These are phyloP conservation scores for Rhytidhysteron rufulum DNA, from an alignment of 2,329 filamentous ascomycete species.

Conservation along the genomic window DNA sequence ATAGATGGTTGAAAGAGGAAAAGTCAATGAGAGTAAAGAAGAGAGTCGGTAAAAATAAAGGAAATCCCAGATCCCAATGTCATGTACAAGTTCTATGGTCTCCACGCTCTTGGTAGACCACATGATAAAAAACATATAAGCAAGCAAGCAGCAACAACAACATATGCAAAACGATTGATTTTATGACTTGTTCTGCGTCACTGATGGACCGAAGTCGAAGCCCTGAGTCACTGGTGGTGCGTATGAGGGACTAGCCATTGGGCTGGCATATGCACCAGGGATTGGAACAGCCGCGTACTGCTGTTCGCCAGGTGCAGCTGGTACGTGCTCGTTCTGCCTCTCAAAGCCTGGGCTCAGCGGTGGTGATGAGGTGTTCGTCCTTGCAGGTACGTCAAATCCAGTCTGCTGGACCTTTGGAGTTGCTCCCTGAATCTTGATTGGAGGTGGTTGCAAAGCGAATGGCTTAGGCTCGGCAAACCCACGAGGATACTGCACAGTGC, in stretches of 20 bases:
- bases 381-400: slow-evolving; percentile 51
- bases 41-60: background rate
- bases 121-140: background rate
- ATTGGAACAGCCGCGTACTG: slow-evolving; percentile 85
- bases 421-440: slow-evolving; percentile 70
- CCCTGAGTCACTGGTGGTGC: slow-evolving; percentile 27
- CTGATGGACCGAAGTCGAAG: slow-evolving; percentile 37
- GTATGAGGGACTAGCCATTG: slow-evolving; percentile 42
- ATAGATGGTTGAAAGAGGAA: slow-evolving; percentile 1
- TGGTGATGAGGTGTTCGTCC: slow-evolving; percentile 35
- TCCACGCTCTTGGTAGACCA: background rate
- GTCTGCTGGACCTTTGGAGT: slow-evolving; percentile 66
- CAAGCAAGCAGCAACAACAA: background rate
- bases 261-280: slow-evolving; percentile 70
- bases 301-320: slow-evolving; percentile 72
- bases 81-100: background rate
- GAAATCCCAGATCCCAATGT: background rate
- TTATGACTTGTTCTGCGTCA: slow-evolving; percentile 17
- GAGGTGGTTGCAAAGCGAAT: slow-evolving; percentile 88
- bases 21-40: slow-evolving; percentile 2
- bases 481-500: slow-evolving; percentile 35
- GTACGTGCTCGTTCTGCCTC: slow-evolving; percentile 60
- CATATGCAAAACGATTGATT: background rate
- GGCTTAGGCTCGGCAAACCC: slow-evolving; percentile 50
- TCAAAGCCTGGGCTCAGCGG: slow-evolving; percentile 39